Conservation (phyloP, 164 flowering plant genomes). For the Nymphaea thermarum region DNA sequence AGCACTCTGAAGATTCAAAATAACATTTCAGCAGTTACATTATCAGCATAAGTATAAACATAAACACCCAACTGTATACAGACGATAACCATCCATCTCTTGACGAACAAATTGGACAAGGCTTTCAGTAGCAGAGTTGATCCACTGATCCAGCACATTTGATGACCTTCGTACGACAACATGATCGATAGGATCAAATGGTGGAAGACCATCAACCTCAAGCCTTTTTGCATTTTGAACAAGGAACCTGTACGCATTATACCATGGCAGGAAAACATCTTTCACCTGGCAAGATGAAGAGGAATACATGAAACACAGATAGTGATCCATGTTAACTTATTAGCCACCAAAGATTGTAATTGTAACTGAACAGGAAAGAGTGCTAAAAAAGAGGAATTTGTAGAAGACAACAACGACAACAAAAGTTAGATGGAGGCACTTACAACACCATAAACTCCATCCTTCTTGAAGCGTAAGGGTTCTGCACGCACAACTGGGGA, state of each 20-base stretch:
- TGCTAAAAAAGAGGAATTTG: background rate
- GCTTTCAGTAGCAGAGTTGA: conserved; percentile 91
- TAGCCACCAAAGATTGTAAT: background rate
- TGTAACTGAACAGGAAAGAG: background rate
- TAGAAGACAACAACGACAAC: background rate
- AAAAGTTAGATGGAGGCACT: conserved; percentile 14
- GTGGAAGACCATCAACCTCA: conserved; percentile 63
- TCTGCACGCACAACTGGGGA: conserved; percentile 99
- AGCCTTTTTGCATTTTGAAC: conserved; percentile 94
- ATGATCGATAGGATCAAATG: conserved; percentile 56
- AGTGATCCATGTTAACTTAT: background rate
- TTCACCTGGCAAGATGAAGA: conserved; percentile 41
- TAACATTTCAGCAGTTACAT: background rate
- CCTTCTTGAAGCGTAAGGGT: conserved; percentile 77
- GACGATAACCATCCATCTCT: conserved; percentile 91
- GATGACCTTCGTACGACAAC: conserved; percentile 48
- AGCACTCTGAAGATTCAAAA: background rate
- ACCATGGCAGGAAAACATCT: conserved; percentile 98
- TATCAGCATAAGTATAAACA: background rate
- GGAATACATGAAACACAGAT: background rate
- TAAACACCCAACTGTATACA: conserved; percentile 55
- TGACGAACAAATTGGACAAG: conserved; percentile 84
- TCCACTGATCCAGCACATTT: conserved; percentile 98
- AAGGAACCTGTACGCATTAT: conserved; percentile 96
- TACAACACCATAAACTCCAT: conserved; percentile 91